Base-by-base conservation (phyloP, 208 protist genomes). In the Polymyxa betae region DNA sequence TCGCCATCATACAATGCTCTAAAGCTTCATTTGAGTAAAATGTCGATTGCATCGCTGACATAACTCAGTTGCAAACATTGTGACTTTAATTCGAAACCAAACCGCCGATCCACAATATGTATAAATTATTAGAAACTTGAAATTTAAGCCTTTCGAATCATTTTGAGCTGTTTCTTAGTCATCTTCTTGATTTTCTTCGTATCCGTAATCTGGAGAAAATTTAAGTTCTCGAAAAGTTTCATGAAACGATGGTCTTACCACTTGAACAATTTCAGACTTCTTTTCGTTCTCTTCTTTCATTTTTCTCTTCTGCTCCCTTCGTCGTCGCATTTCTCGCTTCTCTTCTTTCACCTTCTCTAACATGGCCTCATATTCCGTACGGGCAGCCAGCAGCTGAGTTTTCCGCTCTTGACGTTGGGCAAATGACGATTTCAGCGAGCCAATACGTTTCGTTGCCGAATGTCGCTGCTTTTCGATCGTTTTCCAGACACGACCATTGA, bases 91-190 rank as follows among this genome's bases (percentile, higher is more conserved):
- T n/a, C n/a, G n/a, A n/a, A n/a, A n/a, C n/a, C n/a, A n/a, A n/a
- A n/a, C n/a, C n/a, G n/a, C n/a, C n/a, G n/a, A n/a, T n/a, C n/a
- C n/a, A n/a, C n/a, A n/a, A n/a, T n/a, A n/a, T n/a, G n/a, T n/a
- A n/a, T n/a, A n/a, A n/a, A n/a, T n/a, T n/a, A n/a, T n/a, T 66
- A 29, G 54, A 32, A 66, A 29, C 29, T 66, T 29, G 87, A 64
- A 68, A 38, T 90, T 40, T 91, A 45, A 29, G 0, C 0, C 41
- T 91, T 91, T n/a, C 43, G 60, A 68, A 91, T 43, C 38, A 40
- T 82, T 60, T 91, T 91, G 0, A 91, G 89, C 54, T 91, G 89
- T 60, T 91, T 91, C 60, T 91, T 91, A 60, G 54, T 91, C 89
- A 91, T 64, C 38, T 91, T 91, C 89, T 91, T 91, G 38, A 91